A percentile compares a stretch with the other conserved stretches of the same genome.
phyloP scores from a whole-genome alignment of 2,329 filamentous ascomycete genomes.

The Aspergillus ibericus region DNA sequence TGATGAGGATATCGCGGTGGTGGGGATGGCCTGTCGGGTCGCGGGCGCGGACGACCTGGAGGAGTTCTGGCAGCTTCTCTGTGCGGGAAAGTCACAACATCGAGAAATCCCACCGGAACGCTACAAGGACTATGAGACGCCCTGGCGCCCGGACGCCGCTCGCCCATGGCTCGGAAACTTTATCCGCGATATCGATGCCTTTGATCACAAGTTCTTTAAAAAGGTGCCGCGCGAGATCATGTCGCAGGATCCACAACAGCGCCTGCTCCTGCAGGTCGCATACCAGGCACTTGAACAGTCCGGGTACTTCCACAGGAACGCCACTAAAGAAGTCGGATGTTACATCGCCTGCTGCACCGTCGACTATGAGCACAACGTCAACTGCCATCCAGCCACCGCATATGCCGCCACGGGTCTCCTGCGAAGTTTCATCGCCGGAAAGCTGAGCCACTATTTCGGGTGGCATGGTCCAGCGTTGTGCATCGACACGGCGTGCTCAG shows the following conservation, averaged over 20 bases:
- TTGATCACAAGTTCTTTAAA: conserved; percentile 36
- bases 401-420: conserved; percentile 36
- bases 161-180: conserved; percentile 23
- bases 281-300: conserved; percentile 36
- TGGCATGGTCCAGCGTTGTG: conserved; percentile 45
- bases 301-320: conserved; percentile 26
- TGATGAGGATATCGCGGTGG: conserved; percentile 32
- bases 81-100: conserved; percentile 23
- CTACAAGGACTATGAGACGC: conserved; percentile 17
- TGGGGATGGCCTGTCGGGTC: conserved; percentile 37
- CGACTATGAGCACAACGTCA: conserved; percentile 48
- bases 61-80: conserved; percentile 36
- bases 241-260: conserved; percentile 36
- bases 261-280: conserved; percentile 31
- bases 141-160: conserved; percentile 14
- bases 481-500: conserved; percentile 46
- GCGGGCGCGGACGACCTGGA: conserved; percentile 29
- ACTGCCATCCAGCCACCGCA: conserved; percentile 36
- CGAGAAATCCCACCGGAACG: conserved; percentile 19
- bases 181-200: conserved; percentile 24
- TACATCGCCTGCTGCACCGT: conserved; percentile 38
- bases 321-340: conserved; percentile 36
- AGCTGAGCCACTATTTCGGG: conserved; percentile 45
- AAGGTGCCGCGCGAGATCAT: conserved; percentile 27
- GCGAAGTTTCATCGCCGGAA: conserved; percentile 28